Conservation (phyloP, 1,284 basidiomycete species). For the Spongiforma sp. region DNA sequence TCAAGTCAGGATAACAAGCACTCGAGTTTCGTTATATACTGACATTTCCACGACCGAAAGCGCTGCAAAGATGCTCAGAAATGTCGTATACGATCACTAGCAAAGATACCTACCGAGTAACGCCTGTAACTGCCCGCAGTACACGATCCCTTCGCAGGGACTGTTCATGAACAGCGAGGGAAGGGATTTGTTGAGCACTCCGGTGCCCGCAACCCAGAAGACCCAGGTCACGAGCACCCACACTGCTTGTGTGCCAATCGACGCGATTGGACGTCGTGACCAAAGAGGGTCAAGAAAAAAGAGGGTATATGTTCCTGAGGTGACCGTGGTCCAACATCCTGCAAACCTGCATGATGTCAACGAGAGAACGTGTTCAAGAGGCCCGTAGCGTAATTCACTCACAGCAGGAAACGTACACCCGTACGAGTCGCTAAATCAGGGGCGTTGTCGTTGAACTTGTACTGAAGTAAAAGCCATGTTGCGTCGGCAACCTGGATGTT, state of each 20-base stretch:
- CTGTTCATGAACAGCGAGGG: slow-evolving; percentile 42
- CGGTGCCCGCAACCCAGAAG: slow-evolving; percentile 60
- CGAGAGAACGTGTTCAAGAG: slow-evolving; percentile 2
- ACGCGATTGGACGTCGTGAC: slow-evolving; percentile 54
- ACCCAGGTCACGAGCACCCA: slow-evolving; percentile 61
- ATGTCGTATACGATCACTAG: not conserved
- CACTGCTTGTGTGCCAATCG: slow-evolving; percentile 58
- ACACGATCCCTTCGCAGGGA: slow-evolving; percentile 49
- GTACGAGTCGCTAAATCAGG: slow-evolving; percentile 47
- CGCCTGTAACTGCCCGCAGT: slow-evolving; percentile 58
- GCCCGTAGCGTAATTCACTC: slow-evolving; percentile 22
- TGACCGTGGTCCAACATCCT: slow-evolving; percentile 60
- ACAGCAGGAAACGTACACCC: slow-evolving; percentile 54
- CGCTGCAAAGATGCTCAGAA: slow-evolving; percentile 35
- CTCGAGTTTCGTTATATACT: slow-evolving; percentile 22
- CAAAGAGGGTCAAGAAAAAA: slow-evolving; percentile 62
- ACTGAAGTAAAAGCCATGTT: slow-evolving; percentile 62
- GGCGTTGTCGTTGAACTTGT: slow-evolving; percentile 51
- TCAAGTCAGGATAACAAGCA: slow-evolving; percentile 9
- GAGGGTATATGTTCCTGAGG: slow-evolving; percentile 53
- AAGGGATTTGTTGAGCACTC: slow-evolving; percentile 50
- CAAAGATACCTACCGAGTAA: slow-evolving; percentile 49
- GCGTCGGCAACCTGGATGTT: slow-evolving; percentile 51
- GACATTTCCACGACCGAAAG: slow-evolving; percentile 54
- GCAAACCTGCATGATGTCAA: slow-evolving; percentile 49